Conservation (phyloP, 1,139 yeast species). For the Diutina catenulata region DNA sequence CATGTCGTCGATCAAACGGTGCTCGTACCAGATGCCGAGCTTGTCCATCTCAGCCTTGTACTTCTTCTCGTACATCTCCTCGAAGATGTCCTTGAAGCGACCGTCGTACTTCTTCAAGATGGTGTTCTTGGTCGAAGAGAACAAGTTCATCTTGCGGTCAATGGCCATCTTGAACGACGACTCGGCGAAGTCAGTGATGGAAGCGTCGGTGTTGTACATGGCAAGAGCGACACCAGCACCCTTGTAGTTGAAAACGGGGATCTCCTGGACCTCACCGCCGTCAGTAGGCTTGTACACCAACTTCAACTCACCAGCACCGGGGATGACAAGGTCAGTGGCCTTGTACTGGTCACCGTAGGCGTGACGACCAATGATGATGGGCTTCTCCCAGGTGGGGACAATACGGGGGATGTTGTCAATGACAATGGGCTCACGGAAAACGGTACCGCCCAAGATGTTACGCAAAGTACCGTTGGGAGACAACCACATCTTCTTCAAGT, state of each 20-base stretch:
- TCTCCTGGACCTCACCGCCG: slow-evolving; percentile 41
- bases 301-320: slow-evolving; percentile 69
- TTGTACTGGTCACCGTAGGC: slow-evolving; percentile 96
- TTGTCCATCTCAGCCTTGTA: slow-evolving; percentile 65
- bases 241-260: slow-evolving; percentile 60
- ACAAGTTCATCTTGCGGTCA: slow-evolving; percentile 65
- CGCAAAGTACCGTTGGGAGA: slow-evolving; percentile 96
- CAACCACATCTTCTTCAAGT: slow-evolving; percentile 90
- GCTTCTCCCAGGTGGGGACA: slow-evolving; percentile 89
- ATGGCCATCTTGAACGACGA: slow-evolving; percentile 86
- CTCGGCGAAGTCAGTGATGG: slow-evolving; percentile 82
- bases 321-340: slow-evolving; percentile 76
- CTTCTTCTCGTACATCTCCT: slow-evolving; percentile 58
- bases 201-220: slow-evolving; percentile 92
- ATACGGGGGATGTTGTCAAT: slow-evolving; percentile 81
- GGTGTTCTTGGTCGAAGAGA: slow-evolving; percentile 86
- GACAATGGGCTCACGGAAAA: slow-evolving; percentile 92
- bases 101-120: slow-evolving; percentile 91
- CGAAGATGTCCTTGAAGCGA: slow-evolving; percentile 86
- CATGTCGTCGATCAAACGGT: slow-evolving; percentile 94
- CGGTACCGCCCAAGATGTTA: slow-evolving; percentile 91
- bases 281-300: slow-evolving; percentile 71
- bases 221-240: slow-evolving; percentile 81
- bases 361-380: slow-evolving; percentile 93
- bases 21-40: slow-evolving; percentile 86